phyloP scores from a whole-genome alignment of 1,139 yeast species.

The Debaryomyces sp. region DNA sequence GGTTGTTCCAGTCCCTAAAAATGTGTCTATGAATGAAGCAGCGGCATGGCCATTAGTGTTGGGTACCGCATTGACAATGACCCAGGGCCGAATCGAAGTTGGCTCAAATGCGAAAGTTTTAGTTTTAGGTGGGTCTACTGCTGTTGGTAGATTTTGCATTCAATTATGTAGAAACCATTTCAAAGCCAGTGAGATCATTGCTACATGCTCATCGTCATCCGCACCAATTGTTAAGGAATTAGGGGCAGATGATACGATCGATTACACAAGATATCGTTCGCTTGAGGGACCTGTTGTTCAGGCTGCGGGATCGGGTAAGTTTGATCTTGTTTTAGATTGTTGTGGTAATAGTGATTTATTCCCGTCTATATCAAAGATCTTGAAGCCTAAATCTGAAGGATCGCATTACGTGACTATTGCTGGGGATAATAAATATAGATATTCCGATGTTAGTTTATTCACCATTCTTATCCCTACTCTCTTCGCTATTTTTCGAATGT shows the following conservation, averaged over 20 bases:
- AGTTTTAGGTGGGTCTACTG: constrained; percentile 73
- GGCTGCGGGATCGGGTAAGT: constrained; percentile 25
- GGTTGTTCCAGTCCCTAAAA: constrained; percentile 49
- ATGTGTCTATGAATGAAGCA: constrained; percentile 54
- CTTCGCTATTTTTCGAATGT: neutral
- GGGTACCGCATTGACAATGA: constrained; percentile 56
- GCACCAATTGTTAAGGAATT: constrained; percentile 40
- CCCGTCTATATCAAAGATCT: constrained; percentile 24
- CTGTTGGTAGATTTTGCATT: constrained; percentile 65
- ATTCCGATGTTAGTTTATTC: constrained; percentile 14
- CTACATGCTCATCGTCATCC: constrained; percentile 37
- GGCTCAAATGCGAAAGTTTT: constrained; percentile 36
- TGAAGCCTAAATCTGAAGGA: constrained; percentile 35
- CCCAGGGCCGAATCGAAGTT: constrained; percentile 25
- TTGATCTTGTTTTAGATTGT: constrained; percentile 41
- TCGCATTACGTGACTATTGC: constrained; percentile 51
- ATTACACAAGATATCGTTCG: constrained; percentile 42
- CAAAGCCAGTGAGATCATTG: constrained; percentile 49
- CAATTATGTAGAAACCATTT: constrained; percentile 56
- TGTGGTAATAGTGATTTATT: constrained; percentile 30
- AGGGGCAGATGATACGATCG: constrained; percentile 57
- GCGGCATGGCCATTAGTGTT: constrained; percentile 60
- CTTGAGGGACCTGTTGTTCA: constrained; percentile 27
- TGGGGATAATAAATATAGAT: constrained; percentile 49
- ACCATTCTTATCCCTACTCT: neutral